Conservation (phyloP, 805 yeast genomes). For the Lipomyces anomalus region DNA sequence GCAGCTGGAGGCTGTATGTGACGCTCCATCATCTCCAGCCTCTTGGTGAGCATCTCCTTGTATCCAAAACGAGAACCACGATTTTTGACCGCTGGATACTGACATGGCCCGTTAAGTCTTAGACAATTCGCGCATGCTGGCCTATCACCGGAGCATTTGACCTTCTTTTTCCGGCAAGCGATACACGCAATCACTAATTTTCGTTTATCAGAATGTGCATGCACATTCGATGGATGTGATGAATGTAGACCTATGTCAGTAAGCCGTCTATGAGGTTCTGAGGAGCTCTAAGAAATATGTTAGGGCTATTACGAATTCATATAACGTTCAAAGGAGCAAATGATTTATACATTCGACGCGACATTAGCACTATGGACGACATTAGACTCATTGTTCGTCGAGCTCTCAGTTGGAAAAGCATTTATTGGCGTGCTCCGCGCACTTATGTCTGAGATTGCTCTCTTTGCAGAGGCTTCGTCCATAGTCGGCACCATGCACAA, state of each 20-base stretch:
- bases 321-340: too few relatives aligned
- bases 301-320: too few relatives aligned
- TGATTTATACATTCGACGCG: too few relatives aligned
- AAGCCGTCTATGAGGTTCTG: too few relatives aligned
- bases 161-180: conserved; percentile 35
- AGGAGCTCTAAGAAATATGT: too few relatives aligned
- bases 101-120: conserved; percentile 32
- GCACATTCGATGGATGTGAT: not conserved
- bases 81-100: conserved; percentile 34
- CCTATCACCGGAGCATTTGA: conserved; percentile 35
- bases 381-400: too few relatives aligned
- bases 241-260: not conserved
- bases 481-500: too few relatives aligned
- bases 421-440: too few relatives aligned
- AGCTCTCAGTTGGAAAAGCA: too few relatives aligned
- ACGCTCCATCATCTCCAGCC: conserved; percentile 26
- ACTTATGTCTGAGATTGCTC: too few relatives aligned
- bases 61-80: conserved; percentile 36
- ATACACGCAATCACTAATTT: conserved; percentile 34
- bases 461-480: too few relatives aligned
- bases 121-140: conserved; percentile 36
- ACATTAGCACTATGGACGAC: too few relatives aligned
- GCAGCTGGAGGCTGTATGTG: conserved; percentile 22
- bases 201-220: conserved; percentile 20
- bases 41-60: conserved; percentile 29